A percentile compares a stretch with the other conserved stretches of the same genome.
Evolutionary conservation across 371 early-diverging fungal genomes (phyloP).

Genomic region (Hamiltosporidium tvaerminnensis): DNA sequence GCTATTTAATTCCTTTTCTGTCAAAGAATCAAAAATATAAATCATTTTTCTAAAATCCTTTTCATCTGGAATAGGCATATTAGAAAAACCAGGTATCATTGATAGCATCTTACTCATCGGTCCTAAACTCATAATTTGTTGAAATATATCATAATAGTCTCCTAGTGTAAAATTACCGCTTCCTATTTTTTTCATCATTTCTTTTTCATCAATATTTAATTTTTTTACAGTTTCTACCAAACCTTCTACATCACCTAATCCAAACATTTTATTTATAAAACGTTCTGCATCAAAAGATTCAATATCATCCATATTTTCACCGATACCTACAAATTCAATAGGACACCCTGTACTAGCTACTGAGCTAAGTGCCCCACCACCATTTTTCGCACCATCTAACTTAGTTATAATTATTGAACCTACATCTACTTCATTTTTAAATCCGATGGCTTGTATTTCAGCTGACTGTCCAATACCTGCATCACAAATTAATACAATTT

Average conservation of each 20-base stretch:
- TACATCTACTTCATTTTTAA: slow-evolving; percentile 79
- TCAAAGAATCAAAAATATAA: slow-evolving; percentile 91
- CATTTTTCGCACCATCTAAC: slow-evolving; percentile 96
- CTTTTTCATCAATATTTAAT: slow-evolving; percentile 68
- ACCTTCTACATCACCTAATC: slow-evolving; percentile 81
- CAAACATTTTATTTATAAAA: slow-evolving; percentile 82
- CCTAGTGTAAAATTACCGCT: slow-evolving; percentile 68
- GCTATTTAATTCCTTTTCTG: slow-evolving; percentile 70
- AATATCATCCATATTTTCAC: slow-evolving; percentile 88
- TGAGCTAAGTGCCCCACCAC: slow-evolving; percentile 95
- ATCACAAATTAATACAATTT: slow-evolving; percentile 94
- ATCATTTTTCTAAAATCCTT: slow-evolving; percentile 63
- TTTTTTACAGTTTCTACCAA: slow-evolving; percentile 79
- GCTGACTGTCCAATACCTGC: slow-evolving; percentile 97
- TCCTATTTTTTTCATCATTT: slow-evolving; percentile 74
- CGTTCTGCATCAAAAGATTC: slow-evolving; percentile 77
- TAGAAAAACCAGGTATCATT: slow-evolving; percentile 85
- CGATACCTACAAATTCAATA: slow-evolving; percentile 89
- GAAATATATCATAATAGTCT: slow-evolving; percentile 86
- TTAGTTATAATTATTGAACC: slow-evolving; percentile 95
- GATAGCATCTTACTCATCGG: slow-evolving; percentile 80
- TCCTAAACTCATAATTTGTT: slow-evolving; percentile 76
- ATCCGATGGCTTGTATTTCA: slow-evolving; percentile 79
- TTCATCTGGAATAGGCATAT: slow-evolving; percentile 60
- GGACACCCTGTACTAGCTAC: slow-evolving; percentile 91